Conservation (phyloP, 2,329 filamentous ascomycete genomes). For the Stemphylium beticola region DNA sequence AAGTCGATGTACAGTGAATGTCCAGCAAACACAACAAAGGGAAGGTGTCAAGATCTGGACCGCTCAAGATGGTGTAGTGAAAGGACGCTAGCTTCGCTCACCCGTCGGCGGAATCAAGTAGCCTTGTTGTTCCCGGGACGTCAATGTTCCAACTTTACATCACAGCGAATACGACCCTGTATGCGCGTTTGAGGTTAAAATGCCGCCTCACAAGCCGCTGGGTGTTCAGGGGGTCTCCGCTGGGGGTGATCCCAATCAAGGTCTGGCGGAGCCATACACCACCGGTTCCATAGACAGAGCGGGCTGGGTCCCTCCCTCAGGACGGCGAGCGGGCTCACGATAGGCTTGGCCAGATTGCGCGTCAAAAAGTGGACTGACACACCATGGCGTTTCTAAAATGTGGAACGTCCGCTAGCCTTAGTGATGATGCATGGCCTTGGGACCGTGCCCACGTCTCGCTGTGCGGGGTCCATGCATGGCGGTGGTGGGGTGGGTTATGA, state of each 20-base stretch:
- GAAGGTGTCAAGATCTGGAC: neutral
- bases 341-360: slow-evolving; percentile 10
- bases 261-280: neutral
- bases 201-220: slow-evolving; percentile 6
- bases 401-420: neutral
- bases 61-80: neutral
- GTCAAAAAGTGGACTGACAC: slow-evolving; percentile 14
- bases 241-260: slow-evolving; percentile 9
- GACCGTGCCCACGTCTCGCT: neutral
- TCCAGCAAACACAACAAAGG: slow-evolving; percentile 8
- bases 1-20: slow-evolving; percentile 6
- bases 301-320: neutral
- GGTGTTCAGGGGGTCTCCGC: neutral
- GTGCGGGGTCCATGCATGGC: slow-evolving; percentile 1
- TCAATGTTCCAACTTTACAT: neutral
- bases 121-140: neutral
- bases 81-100: neutral
- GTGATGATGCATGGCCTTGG: neutral
- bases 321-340: slow-evolving; percentile 4
- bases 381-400: slow-evolving; percentile 10
- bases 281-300: neutral
- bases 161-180: neutral
- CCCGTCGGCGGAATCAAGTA: neutral
- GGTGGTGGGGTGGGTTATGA: neutral
- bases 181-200: neutral